Conservation (phyloP, 2,329 filamentous ascomycete genomes). For the Aspergillus pseudoglaucus region DNA sequence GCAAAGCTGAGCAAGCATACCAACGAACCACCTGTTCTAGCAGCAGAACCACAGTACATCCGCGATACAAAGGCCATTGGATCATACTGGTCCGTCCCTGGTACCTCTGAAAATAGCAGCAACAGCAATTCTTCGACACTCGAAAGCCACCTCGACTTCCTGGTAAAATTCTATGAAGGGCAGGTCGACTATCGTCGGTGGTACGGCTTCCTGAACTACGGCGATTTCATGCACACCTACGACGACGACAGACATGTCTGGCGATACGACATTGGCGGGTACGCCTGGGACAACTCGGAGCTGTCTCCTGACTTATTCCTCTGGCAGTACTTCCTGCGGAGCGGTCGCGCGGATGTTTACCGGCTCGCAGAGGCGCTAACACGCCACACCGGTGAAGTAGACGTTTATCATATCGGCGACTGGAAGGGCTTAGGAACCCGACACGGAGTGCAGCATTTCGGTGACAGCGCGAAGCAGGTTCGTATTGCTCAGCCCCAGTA, state of each 20-base stretch:
- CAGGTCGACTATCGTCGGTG: constrained; percentile 54
- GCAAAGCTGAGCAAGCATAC: constrained; percentile 40
- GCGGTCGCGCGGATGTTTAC: constrained; percentile 52
- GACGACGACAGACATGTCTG: constrained; percentile 54
- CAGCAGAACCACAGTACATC: constrained; percentile 45
- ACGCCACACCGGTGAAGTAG: constrained; percentile 55
- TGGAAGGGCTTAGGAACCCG: constrained; percentile 57
- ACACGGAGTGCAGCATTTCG: constrained; percentile 57
- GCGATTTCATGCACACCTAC: constrained; percentile 59
- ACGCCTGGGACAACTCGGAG: constrained; percentile 61
- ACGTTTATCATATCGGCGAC: constrained; percentile 54
- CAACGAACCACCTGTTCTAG: constrained; percentile 48
- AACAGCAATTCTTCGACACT: constrained; percentile 33
- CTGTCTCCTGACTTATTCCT: constrained; percentile 57
- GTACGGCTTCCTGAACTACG: constrained; percentile 60
- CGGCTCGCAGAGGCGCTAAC: constrained; percentile 54
- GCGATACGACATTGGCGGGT: constrained; percentile 59
- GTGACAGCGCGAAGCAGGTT: constrained; percentile 56
- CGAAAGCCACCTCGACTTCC: constrained; percentile 50
- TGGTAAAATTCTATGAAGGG: constrained; percentile 50
- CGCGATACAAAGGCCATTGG: constrained; percentile 49
- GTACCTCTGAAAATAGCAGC: constrained; percentile 4
- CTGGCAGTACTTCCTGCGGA: constrained; percentile 58
- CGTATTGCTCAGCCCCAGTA: constrained; percentile 55
- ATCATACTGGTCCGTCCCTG: constrained; percentile 47